phyloP scores from a whole-genome alignment of 768 basidiomycete species.

The Hirschioporus abietinus region DNA sequence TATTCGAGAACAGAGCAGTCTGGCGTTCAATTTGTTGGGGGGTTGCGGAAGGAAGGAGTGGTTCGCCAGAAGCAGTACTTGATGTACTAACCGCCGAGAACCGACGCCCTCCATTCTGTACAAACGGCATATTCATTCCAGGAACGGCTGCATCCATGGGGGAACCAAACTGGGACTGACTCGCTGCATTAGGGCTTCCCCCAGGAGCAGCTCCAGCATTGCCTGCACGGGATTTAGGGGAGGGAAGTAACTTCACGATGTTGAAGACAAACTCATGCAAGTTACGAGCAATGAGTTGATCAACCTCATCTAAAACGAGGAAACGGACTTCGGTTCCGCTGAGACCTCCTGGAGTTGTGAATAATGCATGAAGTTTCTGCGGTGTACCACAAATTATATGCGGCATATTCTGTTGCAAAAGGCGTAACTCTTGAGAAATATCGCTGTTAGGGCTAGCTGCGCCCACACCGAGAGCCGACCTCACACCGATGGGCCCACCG shows the following conservation, averaged over 20 bases:
- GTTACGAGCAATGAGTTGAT: constrained; percentile 96
- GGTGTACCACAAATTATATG: constrained; percentile 97
- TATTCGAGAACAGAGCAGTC: constrained; percentile 95
- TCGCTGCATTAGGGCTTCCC: constrained; percentile 19
- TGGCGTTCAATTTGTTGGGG: constrained; percentile 63
- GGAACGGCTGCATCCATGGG: constrained; percentile 18
- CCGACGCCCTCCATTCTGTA: constrained; percentile 43
- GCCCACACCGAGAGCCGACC: constrained; percentile 85
- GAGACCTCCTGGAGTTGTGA: constrained; percentile 74
- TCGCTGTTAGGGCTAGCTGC: constrained; percentile 58
- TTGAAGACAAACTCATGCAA: constrained; percentile 92
- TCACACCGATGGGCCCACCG: constrained; percentile 88
- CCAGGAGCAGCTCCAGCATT: constrained; percentile 36
- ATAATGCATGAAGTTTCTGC: constrained; percentile 90
- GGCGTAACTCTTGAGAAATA: constrained; percentile 68
- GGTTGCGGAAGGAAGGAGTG: constrained; percentile 33
- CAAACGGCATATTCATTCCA: constrained; percentile 15
- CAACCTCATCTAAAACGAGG: constrained; percentile 95
- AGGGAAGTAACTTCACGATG: constrained; percentile 89
- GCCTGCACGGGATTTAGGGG: constrained; percentile 66
- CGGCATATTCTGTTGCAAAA: constrained; percentile 87
- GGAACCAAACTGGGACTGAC: constrained; percentile 19
- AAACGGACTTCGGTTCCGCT: constrained; percentile 83
- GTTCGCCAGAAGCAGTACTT: constrained; percentile 14
- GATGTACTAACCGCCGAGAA: constrained; percentile 46